phyloP scores from a whole-genome alignment of 257 asterid species.

The Solanum pimpinellifolium region DNA sequence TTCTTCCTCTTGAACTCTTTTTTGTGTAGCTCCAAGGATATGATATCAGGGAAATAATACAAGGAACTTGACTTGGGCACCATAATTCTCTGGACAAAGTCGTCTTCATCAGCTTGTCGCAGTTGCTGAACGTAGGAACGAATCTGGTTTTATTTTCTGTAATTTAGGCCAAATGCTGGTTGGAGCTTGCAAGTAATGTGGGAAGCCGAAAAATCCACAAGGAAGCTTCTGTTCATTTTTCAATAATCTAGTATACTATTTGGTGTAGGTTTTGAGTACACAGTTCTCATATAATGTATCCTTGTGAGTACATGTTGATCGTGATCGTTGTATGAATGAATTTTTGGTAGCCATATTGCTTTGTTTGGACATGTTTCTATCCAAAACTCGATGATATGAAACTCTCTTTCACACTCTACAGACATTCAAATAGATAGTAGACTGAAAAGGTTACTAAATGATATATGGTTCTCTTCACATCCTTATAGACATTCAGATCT shows the following conservation, averaged over 20 bases:
- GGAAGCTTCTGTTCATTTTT: not conserved
- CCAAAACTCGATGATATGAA: not conserved
- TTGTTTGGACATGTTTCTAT: not conserved
- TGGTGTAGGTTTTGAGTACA: not conserved
- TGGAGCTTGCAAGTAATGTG: not conserved
- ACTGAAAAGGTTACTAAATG: not conserved
- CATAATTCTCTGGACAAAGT: not conserved
- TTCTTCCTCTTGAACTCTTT: not conserved
- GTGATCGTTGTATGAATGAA: not conserved
- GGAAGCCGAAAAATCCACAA: not conserved
- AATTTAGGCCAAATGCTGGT: not conserved
- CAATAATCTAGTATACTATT: not conserved
- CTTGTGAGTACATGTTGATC: not conserved
- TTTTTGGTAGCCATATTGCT: not conserved
- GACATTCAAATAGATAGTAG: not conserved
- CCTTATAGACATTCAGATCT: not conserved
- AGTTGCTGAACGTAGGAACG: not conserved
- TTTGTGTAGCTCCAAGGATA: slow-evolving; percentile 70
- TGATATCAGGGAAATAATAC: slow-evolving; percentile 75
- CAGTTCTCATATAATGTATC: not conserved
- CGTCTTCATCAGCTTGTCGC: not conserved
- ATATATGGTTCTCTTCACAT: not conserved
- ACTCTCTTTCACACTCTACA: not conserved
- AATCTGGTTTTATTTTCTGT: not conserved
- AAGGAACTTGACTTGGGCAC: slow-evolving; percentile 30